Evolutionary conservation across 805 yeast genomes (phyloP).

Genomic region (Saccharomycopsis lassenensis): DNA sequence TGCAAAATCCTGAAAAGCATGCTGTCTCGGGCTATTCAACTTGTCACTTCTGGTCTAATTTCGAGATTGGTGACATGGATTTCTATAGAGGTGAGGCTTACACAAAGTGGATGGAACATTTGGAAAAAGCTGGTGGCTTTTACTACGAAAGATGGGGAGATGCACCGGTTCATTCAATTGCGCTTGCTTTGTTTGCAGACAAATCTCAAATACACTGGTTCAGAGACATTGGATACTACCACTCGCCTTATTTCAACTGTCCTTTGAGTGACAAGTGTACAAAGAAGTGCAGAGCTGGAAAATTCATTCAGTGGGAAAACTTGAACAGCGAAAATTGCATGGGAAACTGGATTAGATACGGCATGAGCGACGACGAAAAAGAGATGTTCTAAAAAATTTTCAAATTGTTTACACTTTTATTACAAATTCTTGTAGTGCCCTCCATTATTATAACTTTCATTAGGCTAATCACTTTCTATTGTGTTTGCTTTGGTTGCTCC

Average conservation of each 20-base stretch:
- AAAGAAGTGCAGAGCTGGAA: constrained; percentile 40
- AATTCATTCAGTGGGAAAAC: constrained; percentile 40
- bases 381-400: constrained; percentile 3
- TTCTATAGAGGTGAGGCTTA: constrained; percentile 65
- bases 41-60: constrained; percentile 88
- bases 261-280: constrained; percentile 46
- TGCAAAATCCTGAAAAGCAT: constrained; percentile 39
- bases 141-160: constrained; percentile 93
- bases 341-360: constrained; percentile 53
- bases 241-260: constrained; percentile 66
- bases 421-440: no score
- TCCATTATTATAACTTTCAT: no score
- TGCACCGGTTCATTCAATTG: constrained; percentile 81
- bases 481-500: no score
- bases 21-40: constrained; percentile 37
- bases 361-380: constrained; percentile 24
- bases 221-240: constrained; percentile 70
- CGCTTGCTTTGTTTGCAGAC: constrained; percentile 61
- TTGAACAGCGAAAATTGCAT: constrained; percentile 64
- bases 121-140: constrained; percentile 68
- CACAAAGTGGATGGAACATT: constrained; percentile 44
- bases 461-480: no score
- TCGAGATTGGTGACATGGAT: constrained; percentile 78
- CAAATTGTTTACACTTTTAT: no score
- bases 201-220: constrained; percentile 72